Evolutionary conservation across 2,329 filamentous ascomycete species (phyloP).

Genomic region (Sphaerostilbella broomeana): DNA sequence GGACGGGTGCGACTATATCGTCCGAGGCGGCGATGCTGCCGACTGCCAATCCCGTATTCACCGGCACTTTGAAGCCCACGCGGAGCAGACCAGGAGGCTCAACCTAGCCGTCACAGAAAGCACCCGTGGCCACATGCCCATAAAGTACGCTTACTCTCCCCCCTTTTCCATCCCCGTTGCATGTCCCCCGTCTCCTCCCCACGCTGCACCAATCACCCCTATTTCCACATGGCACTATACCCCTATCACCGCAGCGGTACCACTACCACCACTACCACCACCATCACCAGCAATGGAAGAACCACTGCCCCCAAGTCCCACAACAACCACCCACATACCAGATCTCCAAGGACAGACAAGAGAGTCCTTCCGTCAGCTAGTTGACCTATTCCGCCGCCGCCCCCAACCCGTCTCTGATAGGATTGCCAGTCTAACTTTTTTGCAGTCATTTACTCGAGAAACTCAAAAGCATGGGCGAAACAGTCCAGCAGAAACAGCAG

Average conservation of each 20-base stretch:
- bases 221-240: conserved; percentile 1
- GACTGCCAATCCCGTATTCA: conserved; percentile 50
- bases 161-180: conserved; percentile 29
- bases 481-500: conserved; percentile 27
- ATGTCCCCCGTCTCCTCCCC: conserved; percentile 12
- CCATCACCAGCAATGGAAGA: conserved; percentile 1
- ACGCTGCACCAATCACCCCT: not conserved
- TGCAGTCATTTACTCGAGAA: conserved; percentile 50
- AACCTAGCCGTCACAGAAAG: conserved; percentile 52
- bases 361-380: conserved; percentile 19
- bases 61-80: conserved; percentile 55
- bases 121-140: conserved; percentile 45
- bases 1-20: conserved; percentile 56
- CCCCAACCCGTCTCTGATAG: conserved; percentile 23
- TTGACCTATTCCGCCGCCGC: conserved; percentile 22
- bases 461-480: conserved; percentile 41
- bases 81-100: conserved; percentile 44
- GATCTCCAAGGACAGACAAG: conserved; percentile 16
- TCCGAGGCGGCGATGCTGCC: conserved; percentile 54
- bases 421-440: conserved; percentile 26
- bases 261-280: conserved; percentile 8
- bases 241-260: conserved; percentile 7
- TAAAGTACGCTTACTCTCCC: conserved; percentile 45
- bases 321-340: conserved; percentile 7
- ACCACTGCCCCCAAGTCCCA: not conserved